Percentiles rank a stretch among this genome's conserved stretches.
phyloP scores from a whole-genome alignment of 768 basidiomycete species.

The Gelatoporia subvermispora region DNA sequence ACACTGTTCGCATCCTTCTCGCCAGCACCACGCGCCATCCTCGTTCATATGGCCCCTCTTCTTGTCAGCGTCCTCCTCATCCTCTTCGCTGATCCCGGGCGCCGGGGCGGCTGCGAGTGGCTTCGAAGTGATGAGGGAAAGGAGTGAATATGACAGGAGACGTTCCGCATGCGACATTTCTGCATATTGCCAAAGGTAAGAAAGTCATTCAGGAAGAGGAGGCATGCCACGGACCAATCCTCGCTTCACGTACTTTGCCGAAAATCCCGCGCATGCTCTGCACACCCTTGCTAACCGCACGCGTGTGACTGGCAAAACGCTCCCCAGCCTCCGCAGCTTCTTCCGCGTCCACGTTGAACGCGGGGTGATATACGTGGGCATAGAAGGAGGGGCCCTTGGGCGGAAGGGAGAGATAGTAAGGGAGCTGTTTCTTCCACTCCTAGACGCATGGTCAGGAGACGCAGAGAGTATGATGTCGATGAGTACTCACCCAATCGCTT shows the following conservation, averaged over 20 bases:
- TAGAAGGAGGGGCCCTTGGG: slow-evolving; percentile 76
- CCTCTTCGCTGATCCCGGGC: slow-evolving; percentile 33
- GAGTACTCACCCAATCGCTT: slow-evolving; percentile 57
- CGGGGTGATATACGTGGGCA: slow-evolving; percentile 77
- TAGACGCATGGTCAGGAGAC: slow-evolving; percentile 21
- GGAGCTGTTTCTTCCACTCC: slow-evolving; percentile 70
- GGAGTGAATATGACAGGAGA: slow-evolving; percentile 63
- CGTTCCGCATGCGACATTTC: slow-evolving; percentile 80
- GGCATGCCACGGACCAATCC: slow-evolving; percentile 47
- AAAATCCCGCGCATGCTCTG: slow-evolving; percentile 63
- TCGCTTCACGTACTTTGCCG: slow-evolving; percentile 55
- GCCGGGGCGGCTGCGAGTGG: slow-evolving; percentile 46
- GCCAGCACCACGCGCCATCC: slow-evolving; percentile 86
- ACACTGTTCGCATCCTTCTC: slow-evolving; percentile 76
- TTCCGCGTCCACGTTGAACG: slow-evolving; percentile 74
- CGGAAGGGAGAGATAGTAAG: slow-evolving; percentile 53
- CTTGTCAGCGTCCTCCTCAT: slow-evolving; percentile 32
- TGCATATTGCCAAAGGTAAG: slow-evolving; percentile 20
- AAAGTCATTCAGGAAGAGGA: background rate
- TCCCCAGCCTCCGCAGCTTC: slow-evolving; percentile 59
- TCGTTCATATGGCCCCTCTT: slow-evolving; percentile 56
- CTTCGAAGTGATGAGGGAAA: slow-evolving; percentile 72
- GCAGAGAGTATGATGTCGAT: slow-evolving; percentile 5
- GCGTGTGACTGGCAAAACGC: slow-evolving; percentile 61
- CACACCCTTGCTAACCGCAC: slow-evolving; percentile 63